Conservation (phyloP, 441 rosid species). For the Gossypium lobatum region DNA sequence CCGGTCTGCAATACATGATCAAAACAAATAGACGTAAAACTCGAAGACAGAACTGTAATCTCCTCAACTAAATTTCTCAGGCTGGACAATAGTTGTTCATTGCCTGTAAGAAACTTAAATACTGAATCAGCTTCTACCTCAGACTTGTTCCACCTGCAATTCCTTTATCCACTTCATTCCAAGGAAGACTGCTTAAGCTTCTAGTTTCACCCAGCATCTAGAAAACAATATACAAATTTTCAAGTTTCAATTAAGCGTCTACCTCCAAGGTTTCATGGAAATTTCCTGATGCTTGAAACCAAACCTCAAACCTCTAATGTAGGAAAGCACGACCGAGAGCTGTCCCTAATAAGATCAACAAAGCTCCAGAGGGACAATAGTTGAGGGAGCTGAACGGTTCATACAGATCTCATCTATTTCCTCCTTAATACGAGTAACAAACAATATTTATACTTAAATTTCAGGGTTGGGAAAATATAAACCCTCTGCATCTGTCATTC, state of each 20-base stretch:
- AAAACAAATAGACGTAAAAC: neutral
- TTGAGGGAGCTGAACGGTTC: constrained; percentile 1
- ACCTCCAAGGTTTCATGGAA: neutral
- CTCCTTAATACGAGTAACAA: neutral
- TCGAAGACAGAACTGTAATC: neutral
- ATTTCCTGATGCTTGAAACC: neutral
- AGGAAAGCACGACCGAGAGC: neutral
- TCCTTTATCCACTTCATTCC: neutral
- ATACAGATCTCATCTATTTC: neutral
- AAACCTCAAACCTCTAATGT: neutral
- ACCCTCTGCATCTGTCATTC: neutral
- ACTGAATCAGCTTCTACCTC: neutral
- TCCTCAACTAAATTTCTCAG: neutral
- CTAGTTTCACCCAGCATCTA: neutral
- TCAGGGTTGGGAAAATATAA: neutral
- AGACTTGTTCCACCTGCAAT: neutral
- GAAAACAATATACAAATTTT: neutral
- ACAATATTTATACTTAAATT: neutral
- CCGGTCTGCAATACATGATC: neutral
- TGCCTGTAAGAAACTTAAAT: neutral
- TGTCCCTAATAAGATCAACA: neutral
- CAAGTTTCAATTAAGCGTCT: neutral
- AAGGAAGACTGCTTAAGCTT: neutral
- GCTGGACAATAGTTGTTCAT: neutral
- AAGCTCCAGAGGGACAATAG: neutral